A percentile compares a stretch with the other conserved stretches of the same genome.
phyloP scores from a whole-genome alignment of 2,329 filamentous ascomycete species.

The Alternaria triticina region DNA sequence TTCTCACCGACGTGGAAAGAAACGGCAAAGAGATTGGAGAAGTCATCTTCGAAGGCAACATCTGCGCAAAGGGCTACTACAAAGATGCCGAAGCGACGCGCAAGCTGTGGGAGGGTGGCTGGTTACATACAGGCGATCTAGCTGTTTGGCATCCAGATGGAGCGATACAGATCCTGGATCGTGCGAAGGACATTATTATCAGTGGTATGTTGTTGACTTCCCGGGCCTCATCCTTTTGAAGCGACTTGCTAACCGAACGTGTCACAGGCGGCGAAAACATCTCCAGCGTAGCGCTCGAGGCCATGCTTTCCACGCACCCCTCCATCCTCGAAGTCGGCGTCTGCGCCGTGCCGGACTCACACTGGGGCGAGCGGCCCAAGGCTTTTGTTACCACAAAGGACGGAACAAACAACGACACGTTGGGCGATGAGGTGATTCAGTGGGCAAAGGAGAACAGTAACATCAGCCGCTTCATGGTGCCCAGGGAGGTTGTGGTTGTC shows the following conservation, averaged over 20 bases:
- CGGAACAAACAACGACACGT: conserved; percentile 54
- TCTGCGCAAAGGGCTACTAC: conserved; percentile 90
- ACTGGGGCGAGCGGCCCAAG: conserved; percentile 97
- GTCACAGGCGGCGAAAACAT: conserved; percentile 89
- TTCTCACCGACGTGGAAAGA: conserved; percentile 69
- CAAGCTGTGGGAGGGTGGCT: conserved; percentile 87
- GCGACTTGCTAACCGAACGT: not conserved
- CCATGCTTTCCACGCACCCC: conserved; percentile 86
- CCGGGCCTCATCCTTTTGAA: not conserved
- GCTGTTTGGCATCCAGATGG: conserved; percentile 94
- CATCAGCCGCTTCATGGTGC: conserved; percentile 92
- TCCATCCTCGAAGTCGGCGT: conserved; percentile 91
- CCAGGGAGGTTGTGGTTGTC: conserved; percentile 77
- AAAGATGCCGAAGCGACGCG: conserved; percentile 85
- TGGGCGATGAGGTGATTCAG: conserved; percentile 75
- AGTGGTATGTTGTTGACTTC: conserved; percentile 65
- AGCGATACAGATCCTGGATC: conserved; percentile 87
- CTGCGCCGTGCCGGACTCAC: conserved; percentile 82
- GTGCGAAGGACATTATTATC: conserved; percentile 98
- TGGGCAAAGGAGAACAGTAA: conserved; percentile 84
- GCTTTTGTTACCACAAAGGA: conserved; percentile 85
- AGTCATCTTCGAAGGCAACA: conserved; percentile 88
- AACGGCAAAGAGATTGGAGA: conserved; percentile 81
- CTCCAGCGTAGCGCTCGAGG: conserved; percentile 88
- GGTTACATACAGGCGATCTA: conserved; percentile 86